phyloP scores from a whole-genome alignment of 805 yeast species.

The Torulaspora maleeae region DNA sequence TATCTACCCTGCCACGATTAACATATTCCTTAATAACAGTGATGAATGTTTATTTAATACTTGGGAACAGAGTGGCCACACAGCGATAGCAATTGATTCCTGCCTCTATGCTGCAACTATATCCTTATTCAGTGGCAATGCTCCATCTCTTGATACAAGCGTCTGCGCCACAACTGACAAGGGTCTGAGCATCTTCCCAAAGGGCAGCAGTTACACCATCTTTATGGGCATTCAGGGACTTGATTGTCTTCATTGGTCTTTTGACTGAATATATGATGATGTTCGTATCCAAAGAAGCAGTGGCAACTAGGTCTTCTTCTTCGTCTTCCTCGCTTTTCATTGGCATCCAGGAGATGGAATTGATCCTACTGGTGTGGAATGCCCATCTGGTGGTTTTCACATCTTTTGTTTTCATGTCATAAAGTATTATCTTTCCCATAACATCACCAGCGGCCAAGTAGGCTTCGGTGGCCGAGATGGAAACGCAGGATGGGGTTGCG shows the following conservation, averaged over 20 bases:
- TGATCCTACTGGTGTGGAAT: conserved; percentile 82
- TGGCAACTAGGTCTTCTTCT: conserved; percentile 56
- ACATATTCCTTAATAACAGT: too few relatives aligned
- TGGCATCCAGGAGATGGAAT: conserved; percentile 67
- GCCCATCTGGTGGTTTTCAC: conserved; percentile 89
- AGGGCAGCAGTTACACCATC: conserved; percentile 74
- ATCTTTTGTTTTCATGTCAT: conserved; percentile 47
- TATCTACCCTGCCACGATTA: too few relatives aligned
- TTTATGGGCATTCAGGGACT: conserved; percentile 75
- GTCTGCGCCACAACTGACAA: conserved; percentile 76
- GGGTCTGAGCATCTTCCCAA: conserved; percentile 52
- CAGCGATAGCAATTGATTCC: too few relatives aligned
- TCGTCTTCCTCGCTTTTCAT: conserved; percentile 23
- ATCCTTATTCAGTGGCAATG: conserved; percentile 15
- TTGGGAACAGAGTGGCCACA: too few relatives aligned
- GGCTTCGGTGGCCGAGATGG: conserved; percentile 65
- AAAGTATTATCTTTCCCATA: conserved; percentile 80
- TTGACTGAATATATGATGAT: conserved; percentile 74
- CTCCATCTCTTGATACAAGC: conserved; percentile 75
- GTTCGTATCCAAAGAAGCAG: conserved; percentile 82
- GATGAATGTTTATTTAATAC: too few relatives aligned
- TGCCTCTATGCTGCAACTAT: too few relatives aligned
- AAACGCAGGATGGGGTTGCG: conserved; percentile 56
- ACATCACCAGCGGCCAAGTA: conserved; percentile 81
- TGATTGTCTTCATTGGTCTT: conserved; percentile 71